Base-by-base conservation (phyloP, 1,284 basidiomycete species). In the Salmacisia buchloeana region DNA sequence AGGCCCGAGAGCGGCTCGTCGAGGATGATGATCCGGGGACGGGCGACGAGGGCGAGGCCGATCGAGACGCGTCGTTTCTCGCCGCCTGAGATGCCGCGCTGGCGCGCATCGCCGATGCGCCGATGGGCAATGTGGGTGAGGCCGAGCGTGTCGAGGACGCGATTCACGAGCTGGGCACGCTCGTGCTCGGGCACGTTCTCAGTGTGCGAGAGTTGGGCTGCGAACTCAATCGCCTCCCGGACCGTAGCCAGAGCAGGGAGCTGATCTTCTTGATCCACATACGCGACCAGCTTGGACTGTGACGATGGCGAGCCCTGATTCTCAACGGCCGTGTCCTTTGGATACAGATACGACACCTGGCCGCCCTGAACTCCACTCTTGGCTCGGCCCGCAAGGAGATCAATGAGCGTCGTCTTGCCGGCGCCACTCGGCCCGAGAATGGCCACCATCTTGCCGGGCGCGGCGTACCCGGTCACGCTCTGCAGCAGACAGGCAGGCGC, bases 261-360 rank as follows among this genome's bases (percentile, higher is more conserved):
- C 6, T 66, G 62, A 52, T 75, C 73, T 12, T 73, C 70, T 38
- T 75, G 73, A 29, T 74, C 72, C 25, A 75, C 72, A 56, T 72
- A 70, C 5, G 65, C 72, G 33, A 75, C 63, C 3, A 61, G 23
- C 12, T 68, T 67, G 18, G 65, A 61, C 23, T 58, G 58, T 1
- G 58, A 27, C 0, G 31, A 46, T 1, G 43, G n/a, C 0, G 38
- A 49, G 1, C 6, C 5, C 18, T 56, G 62, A 10, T 38, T 7
- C 18, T 56, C 58, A 35, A 29, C 2, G 5, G 43, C 31, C 39
- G 41, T n/a, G 21, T 46, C 59, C 4, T 61, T 35, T 5, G 33
- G 23, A 39, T 66, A 59, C 56, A 69, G 56, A 12, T 63, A 60
- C 3, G 39, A 39, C 38, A 75, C 62, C 25, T 31, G 58, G 1